Base-by-base conservation (phyloP, 1,284 basidiomycete genomes). In the Chiua sp. region DNA sequence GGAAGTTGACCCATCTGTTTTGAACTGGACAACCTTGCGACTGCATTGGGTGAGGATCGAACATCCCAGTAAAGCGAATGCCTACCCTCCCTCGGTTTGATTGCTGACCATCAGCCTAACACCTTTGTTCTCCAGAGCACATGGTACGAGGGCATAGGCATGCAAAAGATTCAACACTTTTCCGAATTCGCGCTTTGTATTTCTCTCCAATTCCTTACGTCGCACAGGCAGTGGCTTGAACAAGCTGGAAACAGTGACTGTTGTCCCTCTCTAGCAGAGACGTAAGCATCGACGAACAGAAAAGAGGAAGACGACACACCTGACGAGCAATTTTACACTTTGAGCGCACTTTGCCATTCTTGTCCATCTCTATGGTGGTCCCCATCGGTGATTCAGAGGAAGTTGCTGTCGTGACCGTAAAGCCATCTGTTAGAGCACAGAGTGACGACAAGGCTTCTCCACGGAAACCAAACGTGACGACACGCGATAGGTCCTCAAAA, bases 391-490 rank as follows among this genome's bases (percentile, higher is more conserved):
- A 82, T 7, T 87, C 87, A 10, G 80, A 78, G 35, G 81, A 79
- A 0, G 92, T 95, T 1, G 92, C 84, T 2, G 96, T 98, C 1
- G 83, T 83, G 55, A 97, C 80, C 0, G 80, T 82, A 12, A 98
- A 84, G 0, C 79, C 77, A 53, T 92, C 88, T 55, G 89, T 87
- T 1, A 98, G 78, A 2, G 94, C 93, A 69, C 96, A 99, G 0
- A 99, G 81, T 1, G 96, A 95, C 2, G 94, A 94, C 0, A 99
- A 80, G 0, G 98, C 98, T 76, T 99, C 98, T 20, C 98, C 98
- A 35, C 97, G 87, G 70, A 99, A 99, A 0, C 98, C 98, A 74
- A 98, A 98, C 0, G 96, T 96, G 3, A 80, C 78, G 7, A 99
- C 87, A 1, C 83, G 78, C 1, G 53, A 56, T 3, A 59, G 20